Percentiles rank a stretch among this genome's conserved stretches.
Conservation (phyloP, 2,329 filamentous ascomycete genomes). For the Cryphonectria carpinicola region DNA sequence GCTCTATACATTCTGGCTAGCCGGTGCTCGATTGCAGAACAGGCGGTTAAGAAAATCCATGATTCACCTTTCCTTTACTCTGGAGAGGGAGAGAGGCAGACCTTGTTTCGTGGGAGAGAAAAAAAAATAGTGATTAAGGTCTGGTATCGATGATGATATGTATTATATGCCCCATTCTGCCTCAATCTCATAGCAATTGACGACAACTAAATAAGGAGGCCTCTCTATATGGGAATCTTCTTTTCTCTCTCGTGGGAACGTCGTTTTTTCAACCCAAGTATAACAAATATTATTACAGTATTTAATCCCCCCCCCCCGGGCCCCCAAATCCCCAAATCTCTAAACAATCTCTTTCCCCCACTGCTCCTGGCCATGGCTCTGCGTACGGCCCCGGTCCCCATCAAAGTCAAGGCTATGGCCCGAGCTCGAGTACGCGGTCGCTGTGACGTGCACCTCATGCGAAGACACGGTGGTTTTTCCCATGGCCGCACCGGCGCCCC, state of each 20-base stretch:
- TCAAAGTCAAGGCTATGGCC: neutral
- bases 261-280: neutral
- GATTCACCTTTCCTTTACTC: too few relatives aligned
- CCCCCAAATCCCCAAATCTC: too few relatives aligned
- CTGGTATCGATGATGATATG: neutral
- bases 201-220: neutral
- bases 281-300: neutral
- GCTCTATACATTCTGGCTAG: too few relatives aligned
- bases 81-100: too few relatives aligned
- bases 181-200: neutral
- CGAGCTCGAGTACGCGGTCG: neutral
- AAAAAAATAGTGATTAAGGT: neutral
- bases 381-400: neutral
- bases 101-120: too few relatives aligned
- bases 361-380: constrained; percentile 1
- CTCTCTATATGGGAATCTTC: neutral
- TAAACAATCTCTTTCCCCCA: neutral
- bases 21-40: too few relatives aligned
- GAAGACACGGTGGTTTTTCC: neutral
- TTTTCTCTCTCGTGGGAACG: neutral
- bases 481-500: neutral
- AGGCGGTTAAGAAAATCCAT: too few relatives aligned
- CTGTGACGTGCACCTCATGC: neutral
- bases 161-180: neutral
- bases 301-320: neutral